Percentiles rank a stretch among this genome's conserved stretches.
phyloP scores from a whole-genome alignment of 345 rosid species.

The Physaria fendleri region DNA sequence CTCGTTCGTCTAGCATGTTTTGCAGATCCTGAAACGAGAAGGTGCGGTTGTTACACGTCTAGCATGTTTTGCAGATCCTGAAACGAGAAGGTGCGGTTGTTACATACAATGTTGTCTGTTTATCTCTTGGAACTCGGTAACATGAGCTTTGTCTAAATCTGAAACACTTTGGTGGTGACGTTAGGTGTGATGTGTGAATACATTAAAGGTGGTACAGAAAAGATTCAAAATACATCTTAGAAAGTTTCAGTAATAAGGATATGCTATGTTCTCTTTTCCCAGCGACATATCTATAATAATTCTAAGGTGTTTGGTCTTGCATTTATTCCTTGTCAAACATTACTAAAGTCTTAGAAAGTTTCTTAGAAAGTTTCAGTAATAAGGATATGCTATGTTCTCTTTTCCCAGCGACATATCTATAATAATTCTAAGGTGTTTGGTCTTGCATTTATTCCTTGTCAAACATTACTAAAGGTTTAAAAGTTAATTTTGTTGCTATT shows the following conservation, averaged over 20 bases:
- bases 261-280: not conserved
- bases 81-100: slow-evolving; percentile 25
- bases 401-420: not conserved
- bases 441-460: not conserved
- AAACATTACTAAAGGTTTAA: not conserved
- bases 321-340: not conserved
- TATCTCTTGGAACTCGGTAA: slow-evolving; percentile 44
- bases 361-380: slow-evolving; percentile 29
- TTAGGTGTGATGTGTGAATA: slow-evolving; percentile 69
- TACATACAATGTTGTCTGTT: too few species aligned
- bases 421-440: not conserved
- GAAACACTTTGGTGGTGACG: slow-evolving; percentile 43
- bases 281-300: not conserved
- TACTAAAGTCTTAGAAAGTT: not conserved
- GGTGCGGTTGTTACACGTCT: slow-evolving; percentile 37
- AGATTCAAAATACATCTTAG: slow-evolving; percentile 43
- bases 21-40: slow-evolving; percentile 53
- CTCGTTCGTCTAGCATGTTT: slow-evolving; percentile 80
- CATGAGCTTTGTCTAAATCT: slow-evolving; percentile 40
- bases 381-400: not conserved
- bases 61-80: slow-evolving; percentile 83
- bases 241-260: slow-evolving; percentile 27
- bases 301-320: not conserved
- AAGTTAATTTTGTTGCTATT: not conserved
- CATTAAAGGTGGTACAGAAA: slow-evolving; percentile 63